Evolutionary conservation across 345 rosid genomes (phyloP), one percentile per base, ranked within the genome.

Genomic region (Geranium rotundifolium): DNA sequence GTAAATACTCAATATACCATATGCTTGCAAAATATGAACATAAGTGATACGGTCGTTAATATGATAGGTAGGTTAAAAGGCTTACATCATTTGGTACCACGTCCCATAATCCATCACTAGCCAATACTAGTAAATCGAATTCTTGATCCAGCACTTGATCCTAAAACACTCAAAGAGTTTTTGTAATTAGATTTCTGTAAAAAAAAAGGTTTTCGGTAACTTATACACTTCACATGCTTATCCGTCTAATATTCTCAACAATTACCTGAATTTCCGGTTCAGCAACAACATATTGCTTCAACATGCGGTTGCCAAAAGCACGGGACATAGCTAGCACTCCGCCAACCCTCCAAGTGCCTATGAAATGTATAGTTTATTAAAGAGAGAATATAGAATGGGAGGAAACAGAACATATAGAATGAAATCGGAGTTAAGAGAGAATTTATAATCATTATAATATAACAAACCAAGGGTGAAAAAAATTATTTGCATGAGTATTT

Each of bases 261-360:
- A 57, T 75, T 80, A 95, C 97, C 96, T 88, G 99, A 66, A 95
- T 90, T 76, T 95, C 99, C 6, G 99, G 97, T 71, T 95, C 99
- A 17, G 99, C 97, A 72, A 90, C 91, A 54, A 95, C 95, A 62
- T 79, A 95, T 77, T 84, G 97, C 85, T 95, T 95, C 84, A 95
- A 72, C 99, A 95, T 86, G 65, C 96, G 93, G 75, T 95, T 95
- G 14, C 99, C 99, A 67, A 95, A 95, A 57, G 99, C 99, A 56
- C 97, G 85, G 57, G 97, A 90, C 99, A 95, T 90, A 52, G 99
- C 97, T 72, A 95, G 71, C n/a, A 95, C 96, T 63, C 96, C 99
- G 65, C 99, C 99, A 56, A 95, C 99, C 77, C 99, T 82, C 99
- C 99, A 95, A 60, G 97, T 95, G 65, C 99, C 99, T 90, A 68